Percentiles rank a stretch among this genome's conserved stretches.
Evolutionary conservation across 225 moss, liverwort and hornwort genomes (phyloP).

Genomic region (Asterella californica): DNA sequence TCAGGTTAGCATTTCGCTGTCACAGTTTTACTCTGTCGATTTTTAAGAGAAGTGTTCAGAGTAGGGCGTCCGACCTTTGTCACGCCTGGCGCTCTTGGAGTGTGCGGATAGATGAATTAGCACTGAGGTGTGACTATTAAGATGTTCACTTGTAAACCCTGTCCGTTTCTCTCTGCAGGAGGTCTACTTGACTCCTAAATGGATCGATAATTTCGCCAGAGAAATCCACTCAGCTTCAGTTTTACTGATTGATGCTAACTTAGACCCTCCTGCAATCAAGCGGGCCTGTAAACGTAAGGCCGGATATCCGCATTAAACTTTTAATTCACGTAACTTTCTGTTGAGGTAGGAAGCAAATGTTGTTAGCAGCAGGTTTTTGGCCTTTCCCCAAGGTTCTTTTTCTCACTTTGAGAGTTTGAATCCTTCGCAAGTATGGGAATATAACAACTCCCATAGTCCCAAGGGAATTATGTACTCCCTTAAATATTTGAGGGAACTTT

Average conservation of each 20-base stretch:
- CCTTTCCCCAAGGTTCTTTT: not conserved
- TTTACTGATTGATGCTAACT: slow-evolving; percentile 80
- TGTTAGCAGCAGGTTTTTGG: not conserved
- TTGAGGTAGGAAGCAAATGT: not conserved
- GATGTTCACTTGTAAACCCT: not conserved
- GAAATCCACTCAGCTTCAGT: slow-evolving; percentile 67
- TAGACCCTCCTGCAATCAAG: slow-evolving; percentile 63
- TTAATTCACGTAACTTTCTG: not conserved
- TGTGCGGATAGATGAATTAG: not conserved
- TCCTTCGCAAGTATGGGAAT: no score
- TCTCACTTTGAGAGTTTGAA: no score
- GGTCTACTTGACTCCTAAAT: slow-evolving; percentile 67
- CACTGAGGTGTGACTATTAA: not conserved
- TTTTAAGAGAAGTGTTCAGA: not conserved
- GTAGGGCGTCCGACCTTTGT: not conserved
- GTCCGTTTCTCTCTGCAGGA: slow-evolving; percentile 49
- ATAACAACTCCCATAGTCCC: no score
- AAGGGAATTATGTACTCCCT: no score
- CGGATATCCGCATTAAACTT: not conserved
- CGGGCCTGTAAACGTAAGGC: slow-evolving; percentile 65
- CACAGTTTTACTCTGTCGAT: not conserved
- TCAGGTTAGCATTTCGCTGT: not conserved
- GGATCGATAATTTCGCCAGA: slow-evolving; percentile 63
- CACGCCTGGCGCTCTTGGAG: not conserved
- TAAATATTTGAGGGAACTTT: no score